Evolutionary conservation across 139 green algal genomes (phyloP).

Genomic region (Klebsormidium nitens): DNA sequence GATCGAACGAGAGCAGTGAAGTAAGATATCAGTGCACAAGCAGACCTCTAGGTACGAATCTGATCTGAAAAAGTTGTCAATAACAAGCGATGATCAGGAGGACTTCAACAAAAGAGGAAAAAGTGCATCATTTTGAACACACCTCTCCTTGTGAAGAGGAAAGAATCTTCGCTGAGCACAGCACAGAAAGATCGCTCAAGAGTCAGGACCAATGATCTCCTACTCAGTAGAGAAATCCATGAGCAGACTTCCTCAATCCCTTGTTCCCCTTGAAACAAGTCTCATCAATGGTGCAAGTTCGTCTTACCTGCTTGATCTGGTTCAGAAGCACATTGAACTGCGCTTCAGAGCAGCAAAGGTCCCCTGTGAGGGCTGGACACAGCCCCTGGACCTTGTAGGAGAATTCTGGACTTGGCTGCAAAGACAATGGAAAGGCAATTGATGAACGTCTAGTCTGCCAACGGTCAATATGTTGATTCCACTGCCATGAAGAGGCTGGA

Average conservation of each 20-base stretch:
- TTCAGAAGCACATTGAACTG: slow-evolving; percentile 64
- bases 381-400: slow-evolving; percentile 32
- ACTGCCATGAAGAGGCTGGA: background rate
- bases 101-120: too few species aligned
- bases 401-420: slow-evolving; percentile 8
- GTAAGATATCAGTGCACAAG: too few species aligned
- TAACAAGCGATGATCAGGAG: too few species aligned
- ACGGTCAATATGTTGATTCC: background rate
- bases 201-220: too few species aligned
- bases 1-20: too few species aligned
- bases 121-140: background rate
- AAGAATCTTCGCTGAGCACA: background rate
- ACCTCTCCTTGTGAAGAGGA: background rate
- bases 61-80: too few species aligned
- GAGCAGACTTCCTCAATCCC: background rate
- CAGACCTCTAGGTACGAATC: too few species aligned
- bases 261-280: too few species aligned
- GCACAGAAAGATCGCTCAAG: background rate
- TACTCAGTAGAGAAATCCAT: background rate
- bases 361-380: slow-evolving; percentile 60
- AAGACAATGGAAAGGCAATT: background rate
- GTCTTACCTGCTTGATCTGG: slow-evolving; percentile 43
- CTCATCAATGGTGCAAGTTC: background rate
- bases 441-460: background rate
- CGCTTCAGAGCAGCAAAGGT: slow-evolving; percentile 70